Evolutionary conservation across 306 rosid genomes (phyloP).

Genomic region (Pachyrhizus erosus): DNA sequence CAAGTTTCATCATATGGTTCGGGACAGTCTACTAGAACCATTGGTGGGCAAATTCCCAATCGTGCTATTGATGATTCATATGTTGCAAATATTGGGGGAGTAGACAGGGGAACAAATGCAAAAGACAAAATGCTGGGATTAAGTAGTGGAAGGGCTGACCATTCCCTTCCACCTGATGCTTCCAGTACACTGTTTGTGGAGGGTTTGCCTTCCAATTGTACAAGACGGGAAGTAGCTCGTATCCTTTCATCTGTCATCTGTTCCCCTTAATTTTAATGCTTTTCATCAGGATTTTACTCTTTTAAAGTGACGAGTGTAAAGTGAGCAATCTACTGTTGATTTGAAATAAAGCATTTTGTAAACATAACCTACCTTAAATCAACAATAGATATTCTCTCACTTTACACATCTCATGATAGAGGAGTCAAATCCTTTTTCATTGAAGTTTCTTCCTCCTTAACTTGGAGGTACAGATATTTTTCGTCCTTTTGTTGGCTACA

Average conservation of each 20-base stretch:
- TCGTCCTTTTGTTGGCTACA: conserved; percentile 99
- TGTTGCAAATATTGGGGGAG: conserved; percentile 60
- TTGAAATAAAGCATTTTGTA: neutral
- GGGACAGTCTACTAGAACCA: conserved; percentile 76
- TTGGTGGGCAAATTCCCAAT: conserved; percentile 64
- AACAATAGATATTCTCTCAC: neutral
- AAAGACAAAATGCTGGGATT: conserved; percentile 71
- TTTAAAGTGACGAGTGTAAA: neutral
- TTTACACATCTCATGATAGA: neutral
- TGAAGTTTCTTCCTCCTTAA: conserved; percentile 56
- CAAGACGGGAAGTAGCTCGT: conserved; percentile 98
- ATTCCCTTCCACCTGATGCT: conserved; percentile 94
- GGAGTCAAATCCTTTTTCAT: conserved; percentile 16
- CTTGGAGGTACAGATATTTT: conserved; percentile 71
- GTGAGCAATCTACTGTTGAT: neutral
- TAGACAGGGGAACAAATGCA: conserved; percentile 64
- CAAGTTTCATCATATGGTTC: conserved; percentile 78
- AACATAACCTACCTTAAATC: neutral
- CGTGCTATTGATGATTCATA: conserved; percentile 74
- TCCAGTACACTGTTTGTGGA: conserved; percentile 91
- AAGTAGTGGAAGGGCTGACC: conserved; percentile 73
- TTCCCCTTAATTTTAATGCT: neutral
- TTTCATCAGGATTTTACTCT: neutral
- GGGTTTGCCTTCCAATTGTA: conserved; percentile 90
- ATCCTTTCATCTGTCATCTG: conserved; percentile 60